Conservation (phyloP, 164 flowering plant species). For the Dillenia turbinata region DNA sequence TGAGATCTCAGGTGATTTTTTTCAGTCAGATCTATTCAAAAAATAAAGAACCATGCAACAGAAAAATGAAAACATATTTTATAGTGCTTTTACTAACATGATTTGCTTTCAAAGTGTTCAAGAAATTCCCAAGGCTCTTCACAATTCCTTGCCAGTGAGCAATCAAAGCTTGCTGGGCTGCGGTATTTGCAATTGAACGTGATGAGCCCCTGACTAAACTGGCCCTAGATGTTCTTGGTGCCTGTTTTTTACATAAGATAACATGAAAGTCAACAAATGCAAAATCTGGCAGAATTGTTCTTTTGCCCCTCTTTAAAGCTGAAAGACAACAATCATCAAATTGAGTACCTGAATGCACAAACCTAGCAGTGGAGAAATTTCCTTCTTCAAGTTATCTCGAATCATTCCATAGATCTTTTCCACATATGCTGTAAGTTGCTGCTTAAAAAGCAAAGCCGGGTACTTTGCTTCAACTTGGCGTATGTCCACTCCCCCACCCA, state of each 20-base stretch:
- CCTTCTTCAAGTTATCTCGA: constrained; percentile 94
- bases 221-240: constrained; percentile 98
- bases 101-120: constrained; percentile 76
- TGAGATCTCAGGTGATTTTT: too few species aligned
- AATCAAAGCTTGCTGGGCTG: constrained; percentile 88
- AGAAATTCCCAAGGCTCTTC: constrained; percentile 81
- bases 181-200: constrained; percentile 71
- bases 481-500: constrained; percentile 67
- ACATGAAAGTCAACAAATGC: neutral
- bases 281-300: too few species aligned
- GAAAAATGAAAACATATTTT: too few species aligned
- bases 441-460: constrained; percentile 97
- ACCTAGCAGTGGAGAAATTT: constrained; percentile 95
- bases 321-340: constrained; percentile 3
- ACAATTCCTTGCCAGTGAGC: constrained; percentile 99
- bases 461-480: constrained; percentile 98
- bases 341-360: constrained; percentile 85
- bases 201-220: constrained; percentile 94
- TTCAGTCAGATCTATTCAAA: too few species aligned
- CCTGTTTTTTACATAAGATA: constrained; percentile 33
- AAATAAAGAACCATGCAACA: too few species aligned
- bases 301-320: neutral
- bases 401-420: constrained; percentile 99
- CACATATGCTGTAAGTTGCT: constrained; percentile 97
- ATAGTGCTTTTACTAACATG: constrained; percentile 47